phyloP scores from a whole-genome alignment of 768 basidiomycete species.

The Thelephora aurantiotincta region DNA sequence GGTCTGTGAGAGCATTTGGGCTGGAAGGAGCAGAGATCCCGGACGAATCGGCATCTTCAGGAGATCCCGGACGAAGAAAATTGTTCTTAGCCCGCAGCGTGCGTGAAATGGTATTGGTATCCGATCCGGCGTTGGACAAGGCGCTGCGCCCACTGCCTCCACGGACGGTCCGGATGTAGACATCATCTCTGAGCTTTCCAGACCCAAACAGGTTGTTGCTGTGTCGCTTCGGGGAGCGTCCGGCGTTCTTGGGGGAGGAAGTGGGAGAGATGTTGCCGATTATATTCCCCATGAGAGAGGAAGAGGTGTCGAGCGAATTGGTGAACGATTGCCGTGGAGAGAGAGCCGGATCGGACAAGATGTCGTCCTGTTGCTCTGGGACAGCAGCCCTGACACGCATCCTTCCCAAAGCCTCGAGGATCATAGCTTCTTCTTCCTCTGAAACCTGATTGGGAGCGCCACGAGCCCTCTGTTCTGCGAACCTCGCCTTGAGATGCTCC shows the following conservation, averaged over 20 bases:
- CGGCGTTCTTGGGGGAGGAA: constrained; percentile 22
- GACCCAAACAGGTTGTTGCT: constrained; percentile 84
- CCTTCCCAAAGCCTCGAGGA: constrained; percentile 55
- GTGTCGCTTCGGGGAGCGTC: constrained; percentile 47
- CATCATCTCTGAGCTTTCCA: constrained; percentile 62
- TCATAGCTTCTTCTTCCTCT: constrained; percentile 77
- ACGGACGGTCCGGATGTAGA: constrained; percentile 46
- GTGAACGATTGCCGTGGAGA: constrained; percentile 6
- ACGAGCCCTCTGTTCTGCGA: constrained; percentile 65
- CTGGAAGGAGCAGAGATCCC: constrained; percentile 27
- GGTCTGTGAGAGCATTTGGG: constrained; percentile 20
- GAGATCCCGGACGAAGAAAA: constrained; percentile 38
- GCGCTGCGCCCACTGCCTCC: constrained; percentile 22
- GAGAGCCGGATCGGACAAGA: constrained; percentile 1
- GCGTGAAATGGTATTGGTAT: constrained; percentile 17
- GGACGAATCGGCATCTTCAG: constrained; percentile 28
- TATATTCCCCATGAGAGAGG: constrained; percentile 19
- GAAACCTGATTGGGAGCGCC: constrained; percentile 56
- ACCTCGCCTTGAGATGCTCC: constrained; percentile 46
- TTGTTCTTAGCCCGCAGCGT: constrained; percentile 23
- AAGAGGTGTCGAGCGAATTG: constrained; percentile 20
- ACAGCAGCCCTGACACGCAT: constrained; percentile 24
- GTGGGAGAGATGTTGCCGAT: constrained; percentile 15
- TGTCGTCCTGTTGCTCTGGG: neutral
- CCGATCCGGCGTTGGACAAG: constrained; percentile 31